Base-by-base conservation (phyloP, 306 rosid species). In the Gastrolobium bilobum region DNA sequence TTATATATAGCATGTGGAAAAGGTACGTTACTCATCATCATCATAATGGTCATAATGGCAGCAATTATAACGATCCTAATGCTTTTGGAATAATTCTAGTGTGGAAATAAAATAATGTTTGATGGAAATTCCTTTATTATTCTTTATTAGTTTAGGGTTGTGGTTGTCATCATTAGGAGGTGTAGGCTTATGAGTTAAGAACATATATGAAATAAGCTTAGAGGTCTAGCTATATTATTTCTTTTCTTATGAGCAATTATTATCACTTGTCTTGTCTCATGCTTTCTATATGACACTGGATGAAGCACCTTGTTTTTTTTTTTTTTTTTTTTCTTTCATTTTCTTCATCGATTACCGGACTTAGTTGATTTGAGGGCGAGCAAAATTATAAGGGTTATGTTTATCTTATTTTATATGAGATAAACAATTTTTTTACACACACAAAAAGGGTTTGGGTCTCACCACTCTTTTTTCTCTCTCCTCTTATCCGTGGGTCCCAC, bases 11-110 rank as follows among this genome's bases (percentile, higher is more conserved):
- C 48, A 71, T 72, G 82, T 72, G 48, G 53, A 71, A 91, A 88
- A 80, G 89, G 76, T 39, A 82, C 20, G 77, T 70, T 39, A 69
- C 44, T 81, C 83, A 71, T 82, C 76, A 67, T 84, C 84, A 88
- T 90, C 73, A 84, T 79, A 83, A 72, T 68, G 81, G 70, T 83
- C 89, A 94, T 92, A 75, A 94, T 94, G 98, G 83, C 76, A 58
- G 86, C 86, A 87, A 94, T 92, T 67, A 90, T 92, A 74, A 76
- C 91, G 84, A 87, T 87, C 71, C 77, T 88, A 81, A 81, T 77
- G 90, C 86, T 86, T 82, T 82, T 54, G 84, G 86, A 91, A 77
- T 84, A 90, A 88, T 87, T 68, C 79, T 83, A 82, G 82, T 73
- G 84, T 86, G 87, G 77, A 85, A 50, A 80, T 87, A 87, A 89